Evolutionary conservation across 2,329 filamentous ascomycete genomes (phyloP), one percentile per base, ranked within the genome.

Genomic region (Thelonectria olida): DNA sequence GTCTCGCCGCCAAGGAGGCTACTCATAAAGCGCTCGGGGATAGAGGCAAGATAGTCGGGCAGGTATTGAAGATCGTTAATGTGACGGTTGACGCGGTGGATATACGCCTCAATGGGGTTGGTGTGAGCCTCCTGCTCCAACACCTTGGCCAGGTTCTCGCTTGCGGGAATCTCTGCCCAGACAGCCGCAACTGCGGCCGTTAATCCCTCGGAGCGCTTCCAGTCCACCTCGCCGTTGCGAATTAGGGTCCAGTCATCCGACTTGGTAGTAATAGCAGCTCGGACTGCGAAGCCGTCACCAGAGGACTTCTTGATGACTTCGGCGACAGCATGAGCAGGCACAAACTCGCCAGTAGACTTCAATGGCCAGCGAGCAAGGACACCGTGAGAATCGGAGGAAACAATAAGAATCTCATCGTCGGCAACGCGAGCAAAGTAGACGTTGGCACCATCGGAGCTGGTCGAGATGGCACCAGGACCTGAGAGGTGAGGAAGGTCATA

Each of bases 371-470:
- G 86, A 13, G 88, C 91, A 28, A 97, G 82, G 38, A 93, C 79
- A n/a, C 85, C 88, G 67, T 94, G 88, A 1, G 92, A 96, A 25
- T 83, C 82, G 0, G 93, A 96, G 2, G 92, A 92, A 6, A 92
- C 84, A 23, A 97, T 82, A 27, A 85, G 82, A 2, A 93, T 83
- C 72, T 97, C 92, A 8, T 90, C 87, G 31, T 88, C 82, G 0
- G 92, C 93, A 62, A 96, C 83, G 61, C 94, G 88, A 2, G 92
- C 94, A 75, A 98, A 97, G 80, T 93, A 97, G 7, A 97, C 90
- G 70, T 96, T 94, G 19, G 91, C 88, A 61, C 90, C 91, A 39
- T 87, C 85, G 2, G 89, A 92, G 77, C 90, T 96, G 1, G 88
- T 90, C 0, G 93, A 91, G 73, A 97, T 92, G 1, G 90, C 88